Base-by-base conservation (phyloP, 2,329 filamentous ascomycete genomes). In the Metarhizium brunneum region DNA sequence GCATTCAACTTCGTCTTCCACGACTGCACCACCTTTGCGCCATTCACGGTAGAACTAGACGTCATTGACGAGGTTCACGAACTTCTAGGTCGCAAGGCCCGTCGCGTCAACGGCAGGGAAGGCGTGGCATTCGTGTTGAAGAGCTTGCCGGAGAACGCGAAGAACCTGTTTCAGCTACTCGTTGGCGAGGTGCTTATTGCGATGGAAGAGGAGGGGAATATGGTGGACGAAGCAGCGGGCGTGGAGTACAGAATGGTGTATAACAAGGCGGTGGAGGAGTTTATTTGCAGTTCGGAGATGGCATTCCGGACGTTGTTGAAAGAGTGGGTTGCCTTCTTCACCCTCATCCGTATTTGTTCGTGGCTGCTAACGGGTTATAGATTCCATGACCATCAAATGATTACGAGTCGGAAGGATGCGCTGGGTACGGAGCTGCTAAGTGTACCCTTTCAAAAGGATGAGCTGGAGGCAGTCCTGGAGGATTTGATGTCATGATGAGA, bases 331-430 rank as follows among this genome's bases (percentile, higher is more conserved):
- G 49, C 52, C 48, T 18, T 45, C 18, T n/a, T 47, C 20, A 11
- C 36, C 45, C 45, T 47, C 38, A 4, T 51, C 56, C 25, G 40
- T 38, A 25, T 29, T 11, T 35, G 35, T 45, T 25, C 57, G 51
- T 65, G 71, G 58, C 75, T 67, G 54, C 35, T 52, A 14, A 55
- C 54, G 56, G 16, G n/a, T 32, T 52, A 25, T 40, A 88, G 85
- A 71, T 94, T 99, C 69, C 90, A 96, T 68, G 94, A 99, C 65
- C 94, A 99, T 74, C 90, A 96, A 66, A 97, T 99, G 84, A 88
- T 99, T 60, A 90, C 90, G 55, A 95, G 88, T 59, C 83, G 85
- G 59, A 92, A 92, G 66, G 92, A 99, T 69, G 81, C 82, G 0
- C 76, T 92, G 56, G 94, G 94, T 3, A 92, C 87, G 2, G 94